Base-by-base conservation (phyloP, 2,329 filamentous ascomycete species). In the Fusarium staphyleae region DNA sequence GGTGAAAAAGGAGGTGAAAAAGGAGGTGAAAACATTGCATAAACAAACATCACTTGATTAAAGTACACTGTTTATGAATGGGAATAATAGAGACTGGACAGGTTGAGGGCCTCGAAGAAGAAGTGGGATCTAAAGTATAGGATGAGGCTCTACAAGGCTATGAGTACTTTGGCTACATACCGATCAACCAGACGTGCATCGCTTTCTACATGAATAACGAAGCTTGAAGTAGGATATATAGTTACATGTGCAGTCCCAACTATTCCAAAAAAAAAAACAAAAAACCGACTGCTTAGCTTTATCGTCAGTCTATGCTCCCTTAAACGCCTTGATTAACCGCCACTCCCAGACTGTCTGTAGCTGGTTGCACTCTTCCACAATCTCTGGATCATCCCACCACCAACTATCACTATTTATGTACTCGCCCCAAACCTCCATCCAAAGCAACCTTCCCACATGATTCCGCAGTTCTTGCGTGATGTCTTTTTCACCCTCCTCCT, bases 321-420 rank as follows among this genome's bases (percentile, higher is more conserved):
- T 86, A 12, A 83, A 76, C 3, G 79, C 82, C 46, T 82, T 77
- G 40, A 87, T 79, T 11, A 82, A 68, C 29, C 77, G 77, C 64
- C 83, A 86, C 60, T 86, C 80, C 82, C 83, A 87, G 24, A 75
- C 75, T 0, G 84, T 87, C 4, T 78, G 77, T 46, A 80, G 65
- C 42, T 76, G 69, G 7, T 76, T 65, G 52, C 84, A 87, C 67
- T 87, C 84, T 32, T 79, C 73, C 1, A 84, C 68, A 49, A 81
- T 82, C 2, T 71, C 74, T 4, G 72, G 68, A 24, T 85, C 79
- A 30, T 87, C 81, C 84, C 84, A 87, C 84, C 84, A 87, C 83
- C 83, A 86, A 29, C 66, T 70, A 1, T 77, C 69, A 1, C 75
- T 75, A 11, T 74, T 74, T 6, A 84, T 77, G 41, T 77, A 79